Conservation (phyloP, 2,329 filamentous ascomycete species). For the Amesomyces nigricolor region DNA sequence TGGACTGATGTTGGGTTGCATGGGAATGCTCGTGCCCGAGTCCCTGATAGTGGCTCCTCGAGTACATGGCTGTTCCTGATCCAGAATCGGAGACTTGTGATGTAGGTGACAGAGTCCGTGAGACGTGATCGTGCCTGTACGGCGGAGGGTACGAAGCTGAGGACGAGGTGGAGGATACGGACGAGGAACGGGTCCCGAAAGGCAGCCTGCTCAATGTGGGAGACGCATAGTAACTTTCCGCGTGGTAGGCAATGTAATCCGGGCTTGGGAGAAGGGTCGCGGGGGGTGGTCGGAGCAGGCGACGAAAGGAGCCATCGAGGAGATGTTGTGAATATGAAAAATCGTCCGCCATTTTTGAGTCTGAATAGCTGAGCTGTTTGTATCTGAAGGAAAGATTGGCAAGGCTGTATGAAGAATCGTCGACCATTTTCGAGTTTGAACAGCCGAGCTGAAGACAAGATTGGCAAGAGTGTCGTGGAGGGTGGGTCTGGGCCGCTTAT, state of each 20-base stretch:
- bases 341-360: no score
- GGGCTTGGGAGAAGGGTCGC: not conserved
- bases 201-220: constrained; percentile 4
- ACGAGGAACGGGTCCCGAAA: constrained; percentile 18
- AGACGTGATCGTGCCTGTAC: constrained; percentile 6
- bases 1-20: constrained; percentile 7
- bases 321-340: no score
- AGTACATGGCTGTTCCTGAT: not conserved
- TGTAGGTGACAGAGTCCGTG: constrained; percentile 21
- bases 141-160: constrained; percentile 13
- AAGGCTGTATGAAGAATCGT: no score
- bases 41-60: constrained; percentile 11
- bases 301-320: no score
- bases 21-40: constrained; percentile 9
- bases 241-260: not conserved
- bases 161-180: constrained; percentile 23
- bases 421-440: no score
- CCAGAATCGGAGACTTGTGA: constrained; percentile 9
- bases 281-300: not conserved
- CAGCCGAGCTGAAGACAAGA: no score
- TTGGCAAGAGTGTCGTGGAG: no score
- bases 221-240: not conserved
- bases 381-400: no score
- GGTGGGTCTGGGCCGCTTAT: no score
- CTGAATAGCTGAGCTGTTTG: no score